Percentiles rank a stretch among this genome's conserved stretches.
These are phyloP conservation scores for Petasospora fabianii DNA, from an alignment of 1,139 yeast species.

Conservation along the genomic window DNA sequence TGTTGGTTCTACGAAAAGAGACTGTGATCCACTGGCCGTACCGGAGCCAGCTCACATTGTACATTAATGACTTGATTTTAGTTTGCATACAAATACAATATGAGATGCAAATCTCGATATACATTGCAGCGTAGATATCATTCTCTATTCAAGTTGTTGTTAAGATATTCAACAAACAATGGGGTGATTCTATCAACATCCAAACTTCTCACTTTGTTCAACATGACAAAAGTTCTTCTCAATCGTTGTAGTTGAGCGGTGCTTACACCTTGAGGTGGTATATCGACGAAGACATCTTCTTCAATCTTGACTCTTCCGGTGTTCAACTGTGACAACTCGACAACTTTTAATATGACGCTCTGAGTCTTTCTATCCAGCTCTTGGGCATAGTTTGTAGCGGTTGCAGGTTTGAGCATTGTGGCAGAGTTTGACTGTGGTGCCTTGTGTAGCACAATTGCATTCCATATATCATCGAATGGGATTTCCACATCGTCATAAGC, in stretches of 20 bases:
- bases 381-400: slow-evolving; percentile 70
- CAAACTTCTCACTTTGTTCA: slow-evolving; percentile 72
- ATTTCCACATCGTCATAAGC: slow-evolving; percentile 55
- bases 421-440: slow-evolving; percentile 76
- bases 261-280: slow-evolving; percentile 64
- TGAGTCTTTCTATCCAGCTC: slow-evolving; percentile 74
- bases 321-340: slow-evolving; percentile 58
- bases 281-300: slow-evolving; percentile 42
- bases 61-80: no score
- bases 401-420: slow-evolving; percentile 67
- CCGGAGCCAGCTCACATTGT: no score
- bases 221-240: slow-evolving; percentile 72
- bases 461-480: slow-evolving; percentile 72
- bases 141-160: slow-evolving; percentile 39
- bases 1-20: no score
- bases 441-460: slow-evolving; percentile 56
- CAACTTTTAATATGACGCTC: slow-evolving; percentile 51
- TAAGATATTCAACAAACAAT: slow-evolving; percentile 70
- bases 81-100: no score
- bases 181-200: slow-evolving; percentile 65
- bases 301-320: slow-evolving; percentile 48
- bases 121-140: no score
- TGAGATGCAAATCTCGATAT: no score
- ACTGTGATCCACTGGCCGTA: no score
- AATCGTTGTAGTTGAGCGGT: slow-evolving; percentile 80